Evolutionary conservation across 345 rosid genomes (phyloP), one percentile per base, ranked within the genome.

Genomic region (Gynandropsis gynandra): DNA sequence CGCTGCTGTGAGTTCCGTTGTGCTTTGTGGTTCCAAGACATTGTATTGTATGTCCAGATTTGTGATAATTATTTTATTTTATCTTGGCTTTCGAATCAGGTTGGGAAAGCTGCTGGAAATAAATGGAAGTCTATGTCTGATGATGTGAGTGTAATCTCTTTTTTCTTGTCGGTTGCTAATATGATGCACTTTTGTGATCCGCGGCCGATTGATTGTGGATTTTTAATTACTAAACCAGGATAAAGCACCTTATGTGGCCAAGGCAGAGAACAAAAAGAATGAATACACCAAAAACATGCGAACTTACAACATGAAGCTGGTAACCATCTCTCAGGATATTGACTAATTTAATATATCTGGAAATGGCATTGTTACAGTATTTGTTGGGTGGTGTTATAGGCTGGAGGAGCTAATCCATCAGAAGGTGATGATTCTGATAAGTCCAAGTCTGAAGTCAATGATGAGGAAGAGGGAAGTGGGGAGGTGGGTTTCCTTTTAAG

Each of bases 381-480:
- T 43, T 9, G 12, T 40, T 16, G 39, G 12, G 7, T 12, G 32
- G 14, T 38, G 10, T 7, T 0, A 34, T 66, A 83, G 93, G 82
- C 74, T 54, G 80, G 57, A 29, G 86, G 78, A 58, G 54, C 60
- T 10, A 65, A 71, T 42, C 69, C 54, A 14, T 74, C 49, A 9
- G 85, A 79, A 9, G 86, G 71, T 11, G 83, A 83, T 31, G 96
- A 79, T 49, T 80, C 87, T 63, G 88, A 81, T 39, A 81, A 81
- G 74, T 81, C 92, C 4, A 83, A 81, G 63, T 87, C 96, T 39
- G 85, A 83, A 62, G 89, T 87, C 24, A n/a, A n/a, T n/a, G n/a
- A n/a, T n/a, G 69, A 83, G 4, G 87, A 76, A 3, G 81, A 73
- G 7, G 83, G 62, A 35, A 77, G 78, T 14, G 84, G 57, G 11